Conservation (phyloP, 2,329 filamentous ascomycete genomes). For the Coccinonectria pachysandricola region DNA sequence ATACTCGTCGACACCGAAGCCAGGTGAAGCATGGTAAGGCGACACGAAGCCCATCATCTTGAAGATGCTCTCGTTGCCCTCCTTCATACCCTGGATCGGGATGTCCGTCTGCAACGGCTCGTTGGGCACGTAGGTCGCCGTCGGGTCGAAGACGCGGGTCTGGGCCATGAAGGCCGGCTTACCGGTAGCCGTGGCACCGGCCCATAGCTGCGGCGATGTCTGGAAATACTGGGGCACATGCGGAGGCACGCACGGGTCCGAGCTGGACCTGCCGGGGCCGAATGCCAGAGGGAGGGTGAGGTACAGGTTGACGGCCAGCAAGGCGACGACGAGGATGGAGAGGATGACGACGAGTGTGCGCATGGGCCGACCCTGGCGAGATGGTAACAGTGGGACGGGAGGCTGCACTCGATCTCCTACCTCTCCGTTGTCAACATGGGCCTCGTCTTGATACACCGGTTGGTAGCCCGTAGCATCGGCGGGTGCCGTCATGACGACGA, state of each 20-base stretch:
- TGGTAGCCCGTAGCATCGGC: slow-evolving; percentile 19
- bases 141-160: slow-evolving; percentile 57
- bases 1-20: slow-evolving; percentile 66
- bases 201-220: slow-evolving; percentile 48
- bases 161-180: slow-evolving; percentile 60
- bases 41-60: slow-evolving; percentile 56
- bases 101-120: slow-evolving; percentile 60
- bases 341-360: slow-evolving; percentile 22
- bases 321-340: slow-evolving; percentile 25
- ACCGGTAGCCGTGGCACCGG: slow-evolving; percentile 62
- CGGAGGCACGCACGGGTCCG: slow-evolving; percentile 22
- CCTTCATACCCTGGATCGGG: slow-evolving; percentile 50
- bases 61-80: slow-evolving; percentile 56
- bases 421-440: slow-evolving; percentile 9
- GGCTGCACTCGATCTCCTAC: slow-evolving; percentile 8
- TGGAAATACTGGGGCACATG: slow-evolving; percentile 54
- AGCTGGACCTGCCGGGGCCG: slow-evolving; percentile 11
- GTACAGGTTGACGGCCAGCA: slow-evolving; percentile 28
- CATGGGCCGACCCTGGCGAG: slow-evolving; percentile 18
- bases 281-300: slow-evolving; percentile 24
- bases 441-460: slow-evolving; percentile 25
- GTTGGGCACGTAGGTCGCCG: slow-evolving; percentile 56
- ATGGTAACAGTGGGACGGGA: slow-evolving; percentile 8
- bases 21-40: slow-evolving; percentile 60
- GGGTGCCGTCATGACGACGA: slow-evolving; percentile 10